Evolutionary conservation across 225 moss, liverwort and hornwort species (phyloP), one percentile per base, ranked within the genome.

Genomic region (Anthoceros angustus): DNA sequence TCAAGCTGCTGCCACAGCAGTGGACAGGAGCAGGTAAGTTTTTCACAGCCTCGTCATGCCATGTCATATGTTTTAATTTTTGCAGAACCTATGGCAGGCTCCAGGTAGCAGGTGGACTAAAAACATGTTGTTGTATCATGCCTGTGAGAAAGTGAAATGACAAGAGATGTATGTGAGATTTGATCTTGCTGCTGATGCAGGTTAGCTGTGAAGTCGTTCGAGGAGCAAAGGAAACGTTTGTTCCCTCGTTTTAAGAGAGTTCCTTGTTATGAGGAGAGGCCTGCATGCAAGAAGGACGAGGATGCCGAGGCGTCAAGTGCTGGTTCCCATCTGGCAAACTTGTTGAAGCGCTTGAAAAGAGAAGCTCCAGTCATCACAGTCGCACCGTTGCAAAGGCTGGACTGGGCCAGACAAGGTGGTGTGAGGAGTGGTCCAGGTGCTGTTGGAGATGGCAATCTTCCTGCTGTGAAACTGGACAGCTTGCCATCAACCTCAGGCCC

Each of bases 1-100:
- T 62, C 92, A 93, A 80, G 92, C 92, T 67, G 86, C 92, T 62
- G 92, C 92, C 32, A 80, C 92, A 63, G 92, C 92, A 25, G 81
- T 85, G 63, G 92, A 89, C 71, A 82, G 89, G 69, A 89, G 89
- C 63, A 86, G 86, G 89, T 93, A 9, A 18, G 1, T 2, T 18
- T 55, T 46, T 11, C 45, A 46, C 16, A 32, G 45, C 45, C 16
- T 11, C 4, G 8, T 9, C 14, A 15, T 9, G 55, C 14, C 14
- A 7, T 9, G 55, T 55, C 14, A 7, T 55, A 0, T 55, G 16
- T 20, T 55, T 1, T 15, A 18, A 18, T 32, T 46, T 10, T 25
- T 48, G 16, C n/a, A 23, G 42, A 12, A 14, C 15, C 12, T 12
- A 42, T n/a, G n/a, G n/a, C 14, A 46, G 46, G 8, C 41, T 21